Percentiles rank a stretch among this genome's conserved stretches.
These are phyloP conservation scores for Arachis hypogaea DNA, from an alignment of 306 rosid genomes.

Conservation along the genomic window DNA sequence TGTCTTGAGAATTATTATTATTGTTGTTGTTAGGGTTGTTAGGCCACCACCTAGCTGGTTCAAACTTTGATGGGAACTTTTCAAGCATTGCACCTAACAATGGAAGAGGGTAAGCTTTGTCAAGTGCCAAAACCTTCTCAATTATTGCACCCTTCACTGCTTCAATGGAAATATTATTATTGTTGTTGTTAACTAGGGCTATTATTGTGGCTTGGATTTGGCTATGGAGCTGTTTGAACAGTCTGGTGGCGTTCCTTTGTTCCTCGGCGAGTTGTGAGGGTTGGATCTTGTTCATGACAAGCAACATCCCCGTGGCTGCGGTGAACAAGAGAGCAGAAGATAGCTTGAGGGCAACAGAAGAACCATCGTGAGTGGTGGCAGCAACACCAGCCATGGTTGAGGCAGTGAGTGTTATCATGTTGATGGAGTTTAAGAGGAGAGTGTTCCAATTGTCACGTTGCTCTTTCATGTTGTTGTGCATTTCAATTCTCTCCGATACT, in stretches of 20 bases:
- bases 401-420: background rate
- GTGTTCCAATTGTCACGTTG: slow-evolving; percentile 1
- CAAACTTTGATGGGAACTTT: slow-evolving; percentile 56
- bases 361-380: background rate
- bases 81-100: slow-evolving; percentile 73
- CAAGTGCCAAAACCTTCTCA: slow-evolving; percentile 60
- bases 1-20: slow-evolving; percentile 27
- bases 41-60: slow-evolving; percentile 82
- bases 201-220: slow-evolving; percentile 52
- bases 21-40: background rate
- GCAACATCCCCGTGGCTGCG: slow-evolving; percentile 62
- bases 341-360: slow-evolving; percentile 37
- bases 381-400: background rate
- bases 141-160: slow-evolving; percentile 50
- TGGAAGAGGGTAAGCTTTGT: slow-evolving; percentile 73
- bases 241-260: slow-evolving; percentile 65
- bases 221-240: slow-evolving; percentile 52
- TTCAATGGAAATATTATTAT: slow-evolving; percentile 25
- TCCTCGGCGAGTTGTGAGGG: slow-evolving; percentile 84
- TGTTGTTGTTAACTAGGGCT: background rate
- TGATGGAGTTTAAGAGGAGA: slow-evolving; percentile 1
- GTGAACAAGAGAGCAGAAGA: slow-evolving; percentile 58
- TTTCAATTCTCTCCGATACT: background rate
- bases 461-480: background rate
- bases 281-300: slow-evolving; percentile 66